Percentiles rank a stretch among this genome's conserved stretches.
Evolutionary conservation across 805 yeast genomes (phyloP).

Genomic region (Starmerella roubikii): DNA sequence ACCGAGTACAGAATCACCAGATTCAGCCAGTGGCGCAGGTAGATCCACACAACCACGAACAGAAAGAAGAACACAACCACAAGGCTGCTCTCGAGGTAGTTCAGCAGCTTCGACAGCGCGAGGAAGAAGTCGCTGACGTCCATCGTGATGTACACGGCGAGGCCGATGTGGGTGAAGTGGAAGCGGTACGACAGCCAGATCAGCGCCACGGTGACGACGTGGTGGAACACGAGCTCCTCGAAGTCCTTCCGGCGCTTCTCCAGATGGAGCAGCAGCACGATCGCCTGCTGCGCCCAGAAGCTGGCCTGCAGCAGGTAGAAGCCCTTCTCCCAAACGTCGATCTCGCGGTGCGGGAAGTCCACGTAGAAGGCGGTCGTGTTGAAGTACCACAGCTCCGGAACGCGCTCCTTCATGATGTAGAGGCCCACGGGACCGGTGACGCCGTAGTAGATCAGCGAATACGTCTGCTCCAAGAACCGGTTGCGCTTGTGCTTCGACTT

Average conservation of each 20-base stretch:
- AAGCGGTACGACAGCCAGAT: conserved; percentile 81
- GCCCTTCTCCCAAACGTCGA: conserved; percentile 54
- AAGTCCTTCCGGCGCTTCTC: conserved; percentile 95
- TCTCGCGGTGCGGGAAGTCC: conserved; percentile 70
- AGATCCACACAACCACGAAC: conserved; percentile 68
- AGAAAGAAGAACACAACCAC: conserved; percentile 53
- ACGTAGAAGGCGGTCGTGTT: conserved; percentile 69
- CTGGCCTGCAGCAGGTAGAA: conserved; percentile 89
- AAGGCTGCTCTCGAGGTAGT: conserved; percentile 58
- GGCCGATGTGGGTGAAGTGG: conserved; percentile 94
- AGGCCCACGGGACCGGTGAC: conserved; percentile 74
- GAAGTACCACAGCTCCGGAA: conserved; percentile 71
- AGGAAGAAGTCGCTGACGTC: conserved; percentile 86
- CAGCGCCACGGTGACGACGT: conserved; percentile 75
- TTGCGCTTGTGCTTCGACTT: conserved; percentile 41
- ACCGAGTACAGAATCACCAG: conserved; percentile 45
- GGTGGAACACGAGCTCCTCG: conserved; percentile 83
- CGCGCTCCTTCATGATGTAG: conserved; percentile 64
- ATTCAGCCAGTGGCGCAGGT: conserved; percentile 78
- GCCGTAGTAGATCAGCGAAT: conserved; percentile 69
- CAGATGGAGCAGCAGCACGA: conserved; percentile 64
- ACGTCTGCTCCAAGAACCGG: conserved; percentile 89
- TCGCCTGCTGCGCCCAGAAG: conserved; percentile 94
- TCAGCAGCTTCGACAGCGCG: conserved; percentile 71
- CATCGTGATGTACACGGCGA: conserved; percentile 86